Evolutionary conservation across 2,329 filamentous ascomycete genomes (phyloP).

Genomic region (Zarea fungicola): DNA sequence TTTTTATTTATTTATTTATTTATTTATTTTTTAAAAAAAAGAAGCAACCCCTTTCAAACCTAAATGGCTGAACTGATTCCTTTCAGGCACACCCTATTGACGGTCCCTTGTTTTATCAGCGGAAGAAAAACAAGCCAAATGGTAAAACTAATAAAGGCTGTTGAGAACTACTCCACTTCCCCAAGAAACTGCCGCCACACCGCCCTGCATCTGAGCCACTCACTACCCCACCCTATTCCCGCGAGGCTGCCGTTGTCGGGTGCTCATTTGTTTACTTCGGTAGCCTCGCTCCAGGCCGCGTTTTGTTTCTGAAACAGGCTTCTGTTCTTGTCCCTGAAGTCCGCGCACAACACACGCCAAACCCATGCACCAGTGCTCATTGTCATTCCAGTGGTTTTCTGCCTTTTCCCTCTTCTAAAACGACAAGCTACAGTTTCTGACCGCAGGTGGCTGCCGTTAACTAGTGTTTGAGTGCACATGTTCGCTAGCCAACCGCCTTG

Average conservation of each 20-base stretch:
- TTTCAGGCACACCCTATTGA: too few relatives aligned
- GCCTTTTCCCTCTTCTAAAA: not conserved
- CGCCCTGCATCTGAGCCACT: conserved; percentile 8
- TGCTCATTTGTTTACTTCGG: conserved; percentile 15
- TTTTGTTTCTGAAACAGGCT: not conserved
- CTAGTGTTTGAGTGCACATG: conserved; percentile 1
- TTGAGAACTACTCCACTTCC: not conserved
- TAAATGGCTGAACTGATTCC: too few relatives aligned
- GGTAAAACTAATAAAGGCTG: too few relatives aligned
- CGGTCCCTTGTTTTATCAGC: too few relatives aligned
- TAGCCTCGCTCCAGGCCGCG: conserved; percentile 4
- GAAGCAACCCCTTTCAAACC: too few relatives aligned
- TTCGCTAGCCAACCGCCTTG: conserved; percentile 13
- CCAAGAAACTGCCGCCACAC: not conserved
- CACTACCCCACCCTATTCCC: not conserved
- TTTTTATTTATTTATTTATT: too few relatives aligned
- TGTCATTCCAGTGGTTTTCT: not conserved
- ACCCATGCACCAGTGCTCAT: not conserved
- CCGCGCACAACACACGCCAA: not conserved
- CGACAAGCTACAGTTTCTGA: conserved; percentile 5
- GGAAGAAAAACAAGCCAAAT: too few relatives aligned
- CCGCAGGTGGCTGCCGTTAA: not conserved
- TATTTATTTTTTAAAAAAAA: too few relatives aligned
- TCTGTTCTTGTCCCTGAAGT: not conserved
- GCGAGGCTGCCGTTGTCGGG: conserved; percentile 12